Base-by-base conservation (phyloP, 805 yeast genomes). In the Limtongia smithiae region DNA sequence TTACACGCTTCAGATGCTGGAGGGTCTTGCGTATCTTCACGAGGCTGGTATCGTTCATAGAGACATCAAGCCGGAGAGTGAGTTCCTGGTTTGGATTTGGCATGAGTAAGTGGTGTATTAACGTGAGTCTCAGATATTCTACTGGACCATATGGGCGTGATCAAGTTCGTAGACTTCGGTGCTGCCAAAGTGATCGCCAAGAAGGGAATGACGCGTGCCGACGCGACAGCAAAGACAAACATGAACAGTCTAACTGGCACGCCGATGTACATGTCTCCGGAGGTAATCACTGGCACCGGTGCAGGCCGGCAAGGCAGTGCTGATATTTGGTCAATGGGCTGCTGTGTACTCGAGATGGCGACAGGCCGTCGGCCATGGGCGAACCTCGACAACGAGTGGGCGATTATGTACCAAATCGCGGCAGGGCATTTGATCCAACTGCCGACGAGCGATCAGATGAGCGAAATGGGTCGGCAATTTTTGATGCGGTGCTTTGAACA, bases 191-290 rank as follows among this genome's bases (percentile, higher is more conserved):
- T 90, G 9, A 69, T 74, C 58, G 71, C 77, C 54, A 70, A 68
- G 57, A 67, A 53, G 48, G 65, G 44, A 50, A 67, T 62, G 35
- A 53, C 59, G 54, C 59, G 53, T 47, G 70, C 53, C 64, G 69
- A 51, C 65, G 38, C 36, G 8, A 37, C 57, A 0, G 66, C 50
- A 5, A 48, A 55, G 14, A 61, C 66, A 45, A 71, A 68, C 45
- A 59, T 67, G 53, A 72, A 71, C 50, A 71, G 78, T 25, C 75
- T 85, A 73, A 82, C 95, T 2, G 98, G 98, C 34, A 93, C 98
- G 0, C 97, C 97, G 14, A 93, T 91, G 97, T 93, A 93, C 69
- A 91, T 93, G 97, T 88, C 97, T 0, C 98, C 98, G 0, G 98
- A 93, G 62, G 85, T 87, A 0, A 87, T 93, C 50, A 86, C 93